Conservation (phyloP, 441 rosid species). For the Omphalea diandra region DNA sequence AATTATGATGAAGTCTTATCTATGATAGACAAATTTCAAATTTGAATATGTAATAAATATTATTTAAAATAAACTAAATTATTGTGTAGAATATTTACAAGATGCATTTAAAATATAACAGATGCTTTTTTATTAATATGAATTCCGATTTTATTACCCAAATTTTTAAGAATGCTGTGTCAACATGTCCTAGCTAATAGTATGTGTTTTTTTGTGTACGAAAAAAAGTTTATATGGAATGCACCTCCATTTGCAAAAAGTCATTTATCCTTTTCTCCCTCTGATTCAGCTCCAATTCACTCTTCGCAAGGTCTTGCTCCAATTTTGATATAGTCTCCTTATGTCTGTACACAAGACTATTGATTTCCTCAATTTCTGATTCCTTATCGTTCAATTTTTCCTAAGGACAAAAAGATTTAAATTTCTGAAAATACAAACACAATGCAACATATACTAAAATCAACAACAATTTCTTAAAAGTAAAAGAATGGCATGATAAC, state of each 20-base stretch:
- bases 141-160: too few relatives aligned
- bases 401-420: constrained; percentile 34
- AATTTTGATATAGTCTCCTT: constrained; percentile 57
- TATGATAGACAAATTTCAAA: too few relatives aligned
- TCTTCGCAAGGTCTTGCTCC: constrained; percentile 72
- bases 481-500: not conserved
- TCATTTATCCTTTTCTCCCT: constrained; percentile 68
- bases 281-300: constrained; percentile 60
- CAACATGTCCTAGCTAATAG: too few relatives aligned
- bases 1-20: too few relatives aligned
- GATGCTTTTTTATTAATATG: too few relatives aligned
- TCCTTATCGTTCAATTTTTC: constrained; percentile 66
- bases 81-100: too few relatives aligned
- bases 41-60: too few relatives aligned
- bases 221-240: not conserved
- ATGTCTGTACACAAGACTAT: constrained; percentile 48
- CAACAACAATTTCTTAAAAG: not conserved
- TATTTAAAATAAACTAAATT: too few relatives aligned
- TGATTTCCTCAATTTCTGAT: constrained; percentile 56
- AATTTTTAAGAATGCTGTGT: too few relatives aligned
- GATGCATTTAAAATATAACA: too few relatives aligned
- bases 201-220: too few relatives aligned
- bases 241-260: constrained; percentile 65
- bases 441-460: not conserved
- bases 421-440: constrained; percentile 14